Conservation (phyloP, 257 asterid species). For the Solanum tarapatanum region DNA sequence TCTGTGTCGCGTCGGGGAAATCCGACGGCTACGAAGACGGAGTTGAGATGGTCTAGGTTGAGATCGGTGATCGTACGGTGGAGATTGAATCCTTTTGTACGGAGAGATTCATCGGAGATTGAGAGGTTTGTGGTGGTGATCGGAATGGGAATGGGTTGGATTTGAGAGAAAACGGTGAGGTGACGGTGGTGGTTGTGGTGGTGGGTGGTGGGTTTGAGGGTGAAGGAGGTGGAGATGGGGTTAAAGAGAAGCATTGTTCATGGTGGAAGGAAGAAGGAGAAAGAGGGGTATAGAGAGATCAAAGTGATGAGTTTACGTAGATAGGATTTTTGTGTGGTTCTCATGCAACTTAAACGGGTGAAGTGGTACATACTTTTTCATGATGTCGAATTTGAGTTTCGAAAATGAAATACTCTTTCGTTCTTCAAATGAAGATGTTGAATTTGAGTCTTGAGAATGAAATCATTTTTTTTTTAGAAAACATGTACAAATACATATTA, state of each 20-base stretch:
- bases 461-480: too few relatives aligned
- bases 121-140: conserved; percentile 15
- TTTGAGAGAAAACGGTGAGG: conserved; percentile 20
- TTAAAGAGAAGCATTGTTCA: conserved; percentile 46
- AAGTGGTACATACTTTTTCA: not conserved
- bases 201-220: conserved; percentile 9
- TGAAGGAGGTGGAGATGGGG: conserved; percentile 21
- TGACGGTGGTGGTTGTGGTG: conserved; percentile 10
- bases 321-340: not conserved
- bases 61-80: conserved; percentile 46
- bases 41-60: conserved; percentile 75
- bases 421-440: not conserved
- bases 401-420: not conserved
- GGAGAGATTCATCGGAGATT: conserved; percentile 46
- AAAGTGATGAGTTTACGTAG: not conserved
- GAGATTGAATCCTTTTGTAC: conserved; percentile 71
- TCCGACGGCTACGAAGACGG: conserved; percentile 77
- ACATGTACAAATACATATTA: too few relatives aligned
- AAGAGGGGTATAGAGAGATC: not conserved
- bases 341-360: not conserved
- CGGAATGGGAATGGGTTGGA: not conserved
- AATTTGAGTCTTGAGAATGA: not conserved
- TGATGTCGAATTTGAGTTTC: not conserved
- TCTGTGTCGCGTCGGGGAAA: conserved; percentile 78
- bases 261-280: not conserved